phyloP scores from a whole-genome alignment of 108 stramenopile species.

The Skeletonema potamos region DNA sequence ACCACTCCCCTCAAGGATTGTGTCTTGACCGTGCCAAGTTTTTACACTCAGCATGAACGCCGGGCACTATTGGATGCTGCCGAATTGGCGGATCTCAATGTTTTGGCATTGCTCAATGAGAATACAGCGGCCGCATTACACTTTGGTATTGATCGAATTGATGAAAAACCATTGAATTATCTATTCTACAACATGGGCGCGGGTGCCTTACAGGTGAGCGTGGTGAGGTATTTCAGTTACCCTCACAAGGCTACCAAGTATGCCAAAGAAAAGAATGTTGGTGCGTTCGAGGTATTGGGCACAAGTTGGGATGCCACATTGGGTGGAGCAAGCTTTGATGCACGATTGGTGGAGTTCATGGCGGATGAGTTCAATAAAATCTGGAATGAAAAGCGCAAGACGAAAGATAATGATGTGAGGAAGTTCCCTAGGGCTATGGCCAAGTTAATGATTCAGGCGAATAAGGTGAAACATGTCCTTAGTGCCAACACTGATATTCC shows the following conservation, averaged over 20 bases:
- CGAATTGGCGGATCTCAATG: slow-evolving; percentile 91
- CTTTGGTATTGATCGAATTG: slow-evolving; percentile 94
- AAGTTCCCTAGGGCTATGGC: slow-evolving; percentile 88
- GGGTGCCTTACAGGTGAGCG: slow-evolving; percentile 82
- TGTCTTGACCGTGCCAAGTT: slow-evolving; percentile 96
- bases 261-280: slow-evolving; percentile 86
- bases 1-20: slow-evolving; percentile 78
- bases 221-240: slow-evolving; percentile 80
- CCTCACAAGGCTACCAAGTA: slow-evolving; percentile 66
- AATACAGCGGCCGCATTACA: slow-evolving; percentile 98
- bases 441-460: slow-evolving; percentile 93
- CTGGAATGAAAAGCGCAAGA: slow-evolving; percentile 65
- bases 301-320: slow-evolving; percentile 95
- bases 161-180: slow-evolving; percentile 73
- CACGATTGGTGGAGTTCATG: slow-evolving; percentile 88
- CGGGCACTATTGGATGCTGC: slow-evolving; percentile 94
- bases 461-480: slow-evolving; percentile 98
- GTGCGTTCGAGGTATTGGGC: slow-evolving; percentile 89
- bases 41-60: slow-evolving; percentile 94
- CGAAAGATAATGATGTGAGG: slow-evolving; percentile 80
- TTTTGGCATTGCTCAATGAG: slow-evolving; percentile 95
- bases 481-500: slow-evolving; percentile 97
- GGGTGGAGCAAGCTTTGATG: slow-evolving; percentile 90
- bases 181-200: slow-evolving; percentile 99
- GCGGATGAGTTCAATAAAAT: slow-evolving; percentile 92